These are phyloP conservation scores for Cladosporium velox DNA, from an alignment of 2,329 filamentous ascomycete species.

Conservation along the genomic window DNA sequence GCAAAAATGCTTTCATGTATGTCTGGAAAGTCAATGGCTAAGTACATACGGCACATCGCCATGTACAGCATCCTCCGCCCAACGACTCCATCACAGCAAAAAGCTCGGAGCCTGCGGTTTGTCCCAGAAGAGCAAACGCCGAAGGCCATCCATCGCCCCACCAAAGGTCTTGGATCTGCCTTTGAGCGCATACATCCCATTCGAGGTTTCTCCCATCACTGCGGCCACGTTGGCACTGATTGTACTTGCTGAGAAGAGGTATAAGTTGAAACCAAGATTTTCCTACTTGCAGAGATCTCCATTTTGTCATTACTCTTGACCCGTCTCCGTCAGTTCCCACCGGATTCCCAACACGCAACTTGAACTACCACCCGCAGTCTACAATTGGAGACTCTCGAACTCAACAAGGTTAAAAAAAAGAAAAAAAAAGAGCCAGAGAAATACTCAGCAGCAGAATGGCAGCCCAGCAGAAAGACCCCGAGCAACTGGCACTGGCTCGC, in stretches of 20 bases:
- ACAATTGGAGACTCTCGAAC: neutral
- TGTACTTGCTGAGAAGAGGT: neutral
- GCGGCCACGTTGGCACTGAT: constrained; percentile 1
- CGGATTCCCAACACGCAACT: neutral
- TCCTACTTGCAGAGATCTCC: neutral
- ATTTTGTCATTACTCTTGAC: neutral
- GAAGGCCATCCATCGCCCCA: neutral
- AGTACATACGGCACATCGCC: neutral
- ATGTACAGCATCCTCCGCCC: neutral
- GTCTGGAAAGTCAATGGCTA: neutral
- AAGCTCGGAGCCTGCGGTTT: neutral
- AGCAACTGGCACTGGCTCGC: constrained; percentile 50
- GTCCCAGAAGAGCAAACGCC: constrained; percentile 7
- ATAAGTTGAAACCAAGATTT: neutral
- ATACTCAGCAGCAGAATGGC: constrained; percentile 23
- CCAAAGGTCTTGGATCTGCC: constrained; percentile 1
- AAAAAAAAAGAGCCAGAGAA: neutral
- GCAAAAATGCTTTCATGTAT: neutral
- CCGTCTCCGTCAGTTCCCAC: neutral
- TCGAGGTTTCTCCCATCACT: constrained; percentile 1
- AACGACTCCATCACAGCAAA: neutral
- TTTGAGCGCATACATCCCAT: constrained; percentile 9
- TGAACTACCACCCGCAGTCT: neutral
- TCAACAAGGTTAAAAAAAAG: neutral
- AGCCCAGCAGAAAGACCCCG: constrained; percentile 45